Evolutionary conservation across 2,329 filamentous ascomycete genomes (phyloP), one percentile per base, ranked within the genome.

Genomic region (Aspergillus novofumigatus): DNA sequence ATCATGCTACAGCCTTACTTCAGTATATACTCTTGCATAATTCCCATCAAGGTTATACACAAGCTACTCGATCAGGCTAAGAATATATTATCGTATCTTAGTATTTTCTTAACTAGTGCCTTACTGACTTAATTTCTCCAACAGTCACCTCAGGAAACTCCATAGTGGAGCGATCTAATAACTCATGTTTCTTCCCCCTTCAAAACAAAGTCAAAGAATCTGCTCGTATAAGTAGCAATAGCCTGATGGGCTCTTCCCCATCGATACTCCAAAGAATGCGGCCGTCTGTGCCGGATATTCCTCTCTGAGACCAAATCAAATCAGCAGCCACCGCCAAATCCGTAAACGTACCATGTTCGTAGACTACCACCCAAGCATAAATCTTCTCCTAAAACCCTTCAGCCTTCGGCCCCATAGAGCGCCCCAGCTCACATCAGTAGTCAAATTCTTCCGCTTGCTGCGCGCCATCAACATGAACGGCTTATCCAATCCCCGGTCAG

Each of bases 381-480:
- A 42, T 42, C 41, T 2, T 42, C 41, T 42, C 38, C 11, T 23
- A 2, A 55, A 47, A 17, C 54, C 49, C 17, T 56, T 56, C 21
- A 65, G 41, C 23, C 55, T 58, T 35, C 57, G 21, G n/a, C n/a
- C n/a, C 41, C 53, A 53, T 3, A 58, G 35, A 44, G 59, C 51
- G 50, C 67, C 29, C 53, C 53, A 55, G 4, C 21, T 54, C 3
- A 2, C 7, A 10, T 51, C 41, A 20, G 41, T 42, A 20, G 41
- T 42, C n/a, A 42, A 9, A 20, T 42, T 42, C 41, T 42, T 42
- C 41, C 41, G n/a, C 41, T 42, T 42, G n/a, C 4, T 42, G n/a
- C n/a, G 14, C 2, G 32, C 76, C 81, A 83, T 38, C n/a, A 56
- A 17, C 58, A 55, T 9, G 66, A 85, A 89, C 55, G 88, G 87